phyloP scores from a whole-genome alignment of 768 basidiomycete genomes.

The Ramaria sp. region DNA sequence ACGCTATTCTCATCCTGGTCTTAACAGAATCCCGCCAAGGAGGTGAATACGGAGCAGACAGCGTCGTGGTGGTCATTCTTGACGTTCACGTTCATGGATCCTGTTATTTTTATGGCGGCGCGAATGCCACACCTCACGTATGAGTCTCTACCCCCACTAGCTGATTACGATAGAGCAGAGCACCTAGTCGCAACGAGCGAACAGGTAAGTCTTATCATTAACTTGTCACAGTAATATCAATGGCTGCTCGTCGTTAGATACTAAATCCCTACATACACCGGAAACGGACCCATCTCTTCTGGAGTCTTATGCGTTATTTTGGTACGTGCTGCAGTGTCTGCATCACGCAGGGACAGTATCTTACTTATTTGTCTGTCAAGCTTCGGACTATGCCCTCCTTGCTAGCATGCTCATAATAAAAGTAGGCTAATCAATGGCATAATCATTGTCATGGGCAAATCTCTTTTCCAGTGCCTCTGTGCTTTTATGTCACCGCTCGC shows the following conservation, averaged over 20 bases:
- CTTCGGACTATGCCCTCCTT: constrained; percentile 1
- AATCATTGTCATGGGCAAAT: background rate
- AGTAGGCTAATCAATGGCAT: background rate
- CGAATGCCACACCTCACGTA: constrained; percentile 32
- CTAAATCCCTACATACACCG: constrained; percentile 29
- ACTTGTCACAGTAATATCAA: constrained; percentile 19
- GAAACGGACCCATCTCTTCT: constrained; percentile 35
- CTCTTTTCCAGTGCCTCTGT: background rate
- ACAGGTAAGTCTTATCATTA: constrained; percentile 13
- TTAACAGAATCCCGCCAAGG: constrained; percentile 22
- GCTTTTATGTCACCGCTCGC: constrained; percentile 17
- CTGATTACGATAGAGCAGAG: constrained; percentile 25
- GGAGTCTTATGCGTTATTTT: constrained; percentile 30
- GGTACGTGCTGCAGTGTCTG: background rate
- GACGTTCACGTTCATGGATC: constrained; percentile 45
- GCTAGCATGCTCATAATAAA: background rate
- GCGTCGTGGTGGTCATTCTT: constrained; percentile 34
- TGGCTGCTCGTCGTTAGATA: constrained; percentile 16
- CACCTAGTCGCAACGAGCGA: background rate
- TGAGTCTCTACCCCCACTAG: constrained; percentile 32
- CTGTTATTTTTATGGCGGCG: constrained; percentile 33
- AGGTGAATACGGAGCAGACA: constrained; percentile 37
- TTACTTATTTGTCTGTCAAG: background rate
- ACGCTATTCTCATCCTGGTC: constrained; percentile 5
- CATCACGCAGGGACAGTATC: background rate